Conservation (phyloP, 148 eudicot genomes). For the Rhododendron mucronatum region DNA sequence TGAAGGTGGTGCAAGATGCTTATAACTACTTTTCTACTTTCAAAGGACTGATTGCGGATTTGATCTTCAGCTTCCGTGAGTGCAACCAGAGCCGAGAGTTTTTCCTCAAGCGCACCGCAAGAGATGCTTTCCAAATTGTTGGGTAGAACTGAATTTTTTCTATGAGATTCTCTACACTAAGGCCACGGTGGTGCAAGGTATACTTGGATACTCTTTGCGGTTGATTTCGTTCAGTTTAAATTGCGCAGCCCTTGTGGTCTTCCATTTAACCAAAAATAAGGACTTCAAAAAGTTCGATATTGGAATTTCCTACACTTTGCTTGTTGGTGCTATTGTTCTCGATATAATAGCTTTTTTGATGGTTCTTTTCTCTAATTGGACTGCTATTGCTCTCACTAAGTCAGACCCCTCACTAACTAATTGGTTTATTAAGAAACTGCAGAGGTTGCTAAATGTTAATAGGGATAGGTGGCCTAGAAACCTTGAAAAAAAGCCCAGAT, state of each 20-base stretch:
- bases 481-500: background rate
- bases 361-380: constrained; percentile 36
- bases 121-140: constrained; percentile 42
- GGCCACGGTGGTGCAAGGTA: constrained; percentile 22
- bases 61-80: constrained; percentile 40
- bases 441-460: background rate
- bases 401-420: background rate
- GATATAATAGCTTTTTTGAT: constrained; percentile 28
- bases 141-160: constrained; percentile 51
- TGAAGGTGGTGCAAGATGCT: constrained; percentile 31
- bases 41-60: constrained; percentile 44
- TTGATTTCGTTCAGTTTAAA: constrained; percentile 12
- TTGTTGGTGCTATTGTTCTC: constrained; percentile 33
- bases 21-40: constrained; percentile 32
- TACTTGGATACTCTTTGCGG: constrained; percentile 19
- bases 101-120: constrained; percentile 24
- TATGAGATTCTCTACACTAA: constrained; percentile 51
- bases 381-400: constrained; percentile 12
- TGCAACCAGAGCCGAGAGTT: constrained; percentile 14
- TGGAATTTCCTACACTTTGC: constrained; percentile 21
- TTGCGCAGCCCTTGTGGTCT: constrained; percentile 17
- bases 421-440: background rate
- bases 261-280: constrained; percentile 13
- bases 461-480: constrained; percentile 1
- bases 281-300: constrained; percentile 11